These are phyloP conservation scores for Entomophthora muscae DNA, from an alignment of 371 early-diverging fungal genomes.

Conservation along the genomic window DNA sequence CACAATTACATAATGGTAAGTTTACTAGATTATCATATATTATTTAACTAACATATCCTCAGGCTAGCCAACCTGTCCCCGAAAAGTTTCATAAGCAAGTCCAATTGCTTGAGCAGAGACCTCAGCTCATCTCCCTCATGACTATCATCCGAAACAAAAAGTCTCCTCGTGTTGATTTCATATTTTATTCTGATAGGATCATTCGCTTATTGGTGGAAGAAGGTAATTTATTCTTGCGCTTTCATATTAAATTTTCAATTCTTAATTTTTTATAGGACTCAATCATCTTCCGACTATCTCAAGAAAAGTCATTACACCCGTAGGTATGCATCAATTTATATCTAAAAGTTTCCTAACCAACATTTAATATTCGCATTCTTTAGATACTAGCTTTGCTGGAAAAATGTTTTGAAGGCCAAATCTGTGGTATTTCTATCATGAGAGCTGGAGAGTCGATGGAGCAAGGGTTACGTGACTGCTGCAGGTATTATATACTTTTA, in stretches of 20 bases:
- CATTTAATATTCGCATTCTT: too few relatives aligned
- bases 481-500: constrained; percentile 23
- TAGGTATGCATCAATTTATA: constrained; percentile 25
- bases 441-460: constrained; percentile 89
- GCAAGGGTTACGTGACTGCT: constrained; percentile 79
- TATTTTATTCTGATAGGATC: constrained; percentile 84
- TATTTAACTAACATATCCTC: neutral
- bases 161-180: constrained; percentile 74
- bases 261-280: too few relatives aligned
- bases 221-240: constrained; percentile 23
- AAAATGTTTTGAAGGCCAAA: constrained; percentile 64
- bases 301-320: constrained; percentile 59
- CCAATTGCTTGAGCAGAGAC: constrained; percentile 46
- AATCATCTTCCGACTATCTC: constrained; percentile 76
- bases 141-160: constrained; percentile 68
- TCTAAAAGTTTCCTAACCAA: too few relatives aligned
- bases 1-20: too few relatives aligned
- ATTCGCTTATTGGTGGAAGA: constrained; percentile 84
- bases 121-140: constrained; percentile 61
- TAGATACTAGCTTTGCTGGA: too few relatives aligned
- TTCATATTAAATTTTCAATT: neutral
- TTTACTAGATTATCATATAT: neutral
- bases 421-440: constrained; percentile 92
- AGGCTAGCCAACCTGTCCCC: neutral
- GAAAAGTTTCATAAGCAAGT: constrained; percentile 35